Conservation (phyloP, 345 rosid species). For the Sonneratia alba region DNA sequence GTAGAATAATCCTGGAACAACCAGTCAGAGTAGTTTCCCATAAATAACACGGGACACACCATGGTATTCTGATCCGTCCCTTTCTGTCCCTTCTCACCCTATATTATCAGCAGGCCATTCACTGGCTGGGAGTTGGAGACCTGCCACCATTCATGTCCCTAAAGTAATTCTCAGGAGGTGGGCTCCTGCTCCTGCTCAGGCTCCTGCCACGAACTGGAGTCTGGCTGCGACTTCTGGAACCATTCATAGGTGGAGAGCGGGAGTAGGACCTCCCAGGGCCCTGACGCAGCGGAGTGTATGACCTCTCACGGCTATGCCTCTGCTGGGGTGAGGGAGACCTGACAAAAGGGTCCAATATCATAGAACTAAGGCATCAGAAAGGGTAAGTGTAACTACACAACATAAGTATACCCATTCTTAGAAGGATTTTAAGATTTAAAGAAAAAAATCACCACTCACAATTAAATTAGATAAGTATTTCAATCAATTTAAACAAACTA, state of each 20-base stretch:
- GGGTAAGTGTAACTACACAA: neutral
- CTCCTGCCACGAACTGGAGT: slow-evolving; percentile 37
- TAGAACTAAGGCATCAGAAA: neutral
- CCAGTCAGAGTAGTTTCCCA: neutral
- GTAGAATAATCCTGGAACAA: neutral
- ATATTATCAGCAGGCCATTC: slow-evolving; percentile 13
- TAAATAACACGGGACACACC: neutral
- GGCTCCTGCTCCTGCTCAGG: slow-evolving; percentile 38
- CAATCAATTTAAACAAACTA: neutral
- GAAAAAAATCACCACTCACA: no score
- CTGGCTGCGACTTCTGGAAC: slow-evolving; percentile 59
- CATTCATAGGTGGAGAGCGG: slow-evolving; percentile 56
- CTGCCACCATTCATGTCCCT: slow-evolving; percentile 33
- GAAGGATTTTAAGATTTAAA: neutral
- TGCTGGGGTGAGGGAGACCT: slow-evolving; percentile 72
- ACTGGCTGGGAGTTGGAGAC: slow-evolving; percentile 77
- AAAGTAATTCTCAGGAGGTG: slow-evolving; percentile 20
- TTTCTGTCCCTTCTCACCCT: neutral
- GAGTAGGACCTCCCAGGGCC: slow-evolving; percentile 42
- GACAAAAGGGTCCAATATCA: neutral
- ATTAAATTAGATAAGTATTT: no score
- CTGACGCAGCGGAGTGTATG: slow-evolving; percentile 24
- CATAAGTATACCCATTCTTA: neutral
- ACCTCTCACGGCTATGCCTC: slow-evolving; percentile 26
- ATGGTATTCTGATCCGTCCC: neutral